Conservation (phyloP, 495 filamentous ascomycete species). For the Hypomontagnella monticulosa region DNA sequence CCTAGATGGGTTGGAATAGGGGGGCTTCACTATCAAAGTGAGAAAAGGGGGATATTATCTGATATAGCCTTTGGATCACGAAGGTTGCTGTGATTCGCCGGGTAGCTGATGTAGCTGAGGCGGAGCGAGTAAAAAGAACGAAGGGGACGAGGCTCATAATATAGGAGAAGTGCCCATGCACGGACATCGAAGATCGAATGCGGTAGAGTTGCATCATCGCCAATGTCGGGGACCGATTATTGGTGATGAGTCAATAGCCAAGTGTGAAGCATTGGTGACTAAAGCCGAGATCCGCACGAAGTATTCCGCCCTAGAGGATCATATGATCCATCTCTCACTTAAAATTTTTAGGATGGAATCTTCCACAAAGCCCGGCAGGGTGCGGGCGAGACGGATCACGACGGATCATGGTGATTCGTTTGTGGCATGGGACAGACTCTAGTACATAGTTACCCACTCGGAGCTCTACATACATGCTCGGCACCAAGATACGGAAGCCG, state of each 20-base stretch:
- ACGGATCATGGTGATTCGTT: conserved; percentile 41
- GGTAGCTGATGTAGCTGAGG: conserved; percentile 25
- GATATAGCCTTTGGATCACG: conserved; percentile 36
- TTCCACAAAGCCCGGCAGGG: conserved; percentile 35
- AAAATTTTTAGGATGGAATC: conserved; percentile 24
- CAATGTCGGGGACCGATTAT: conserved; percentile 28
- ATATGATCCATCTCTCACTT: conserved; percentile 33
- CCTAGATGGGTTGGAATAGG: conserved; percentile 1
- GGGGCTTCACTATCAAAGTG: conserved; percentile 24
- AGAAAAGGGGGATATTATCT: conserved; percentile 10
- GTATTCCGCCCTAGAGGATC: conserved; percentile 31
- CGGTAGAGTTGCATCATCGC: conserved; percentile 31
- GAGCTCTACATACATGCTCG: conserved; percentile 27
- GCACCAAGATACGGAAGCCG: conserved; percentile 23
- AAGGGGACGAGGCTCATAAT: conserved; percentile 34
- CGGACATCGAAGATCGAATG: conserved; percentile 30
- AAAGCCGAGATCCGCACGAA: conserved; percentile 40
- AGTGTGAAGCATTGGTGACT: conserved; percentile 14
- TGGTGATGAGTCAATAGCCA: conserved; percentile 35
- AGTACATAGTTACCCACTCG: conserved; percentile 32
- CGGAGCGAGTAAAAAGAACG: conserved; percentile 22
- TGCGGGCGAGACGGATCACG: conserved; percentile 31
- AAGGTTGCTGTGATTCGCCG: conserved; percentile 34
- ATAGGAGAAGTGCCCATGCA: conserved; percentile 24
- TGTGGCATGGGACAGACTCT: conserved; percentile 36